phyloP scores from a whole-genome alignment of 75 land plant species.

The Pinus albicaulis region DNA sequence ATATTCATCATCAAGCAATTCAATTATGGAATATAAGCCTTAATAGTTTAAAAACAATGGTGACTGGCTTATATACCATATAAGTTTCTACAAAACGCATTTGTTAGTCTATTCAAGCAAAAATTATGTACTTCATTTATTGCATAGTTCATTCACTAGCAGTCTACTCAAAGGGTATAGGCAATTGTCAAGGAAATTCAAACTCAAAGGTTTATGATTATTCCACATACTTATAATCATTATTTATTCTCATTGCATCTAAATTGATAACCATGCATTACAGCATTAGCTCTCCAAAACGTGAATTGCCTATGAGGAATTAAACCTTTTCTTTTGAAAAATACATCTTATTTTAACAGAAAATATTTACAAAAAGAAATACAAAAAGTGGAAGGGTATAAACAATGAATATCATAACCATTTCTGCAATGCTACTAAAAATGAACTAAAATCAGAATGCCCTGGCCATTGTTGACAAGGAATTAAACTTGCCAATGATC shows the following conservation, averaged over 20 bases:
- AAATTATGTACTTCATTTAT: not conserved
- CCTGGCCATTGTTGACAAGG: no score
- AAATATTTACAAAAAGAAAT: no score
- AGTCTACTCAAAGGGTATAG: not conserved
- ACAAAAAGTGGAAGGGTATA: no score
- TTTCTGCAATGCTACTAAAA: no score
- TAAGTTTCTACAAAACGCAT: not conserved
- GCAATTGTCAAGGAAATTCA: not conserved
- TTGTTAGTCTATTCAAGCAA: not conserved
- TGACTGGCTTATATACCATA: not conserved
- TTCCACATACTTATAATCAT: not conserved
- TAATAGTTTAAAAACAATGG: not conserved
- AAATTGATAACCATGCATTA: no score
- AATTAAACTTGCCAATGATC: no score
- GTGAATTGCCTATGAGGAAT: no score
- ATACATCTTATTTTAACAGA: no score
- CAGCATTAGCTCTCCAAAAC: no score
- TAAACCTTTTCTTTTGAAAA: no score
- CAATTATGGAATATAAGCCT: not conserved
- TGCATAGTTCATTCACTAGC: not conserved
- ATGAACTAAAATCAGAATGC: no score
- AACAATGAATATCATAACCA: no score
- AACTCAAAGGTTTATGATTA: not conserved
- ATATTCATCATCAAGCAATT: not conserved
- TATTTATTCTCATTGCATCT: not conserved